phyloP scores from a whole-genome alignment of 306 rosid species.

The Lablab purpureus region DNA sequence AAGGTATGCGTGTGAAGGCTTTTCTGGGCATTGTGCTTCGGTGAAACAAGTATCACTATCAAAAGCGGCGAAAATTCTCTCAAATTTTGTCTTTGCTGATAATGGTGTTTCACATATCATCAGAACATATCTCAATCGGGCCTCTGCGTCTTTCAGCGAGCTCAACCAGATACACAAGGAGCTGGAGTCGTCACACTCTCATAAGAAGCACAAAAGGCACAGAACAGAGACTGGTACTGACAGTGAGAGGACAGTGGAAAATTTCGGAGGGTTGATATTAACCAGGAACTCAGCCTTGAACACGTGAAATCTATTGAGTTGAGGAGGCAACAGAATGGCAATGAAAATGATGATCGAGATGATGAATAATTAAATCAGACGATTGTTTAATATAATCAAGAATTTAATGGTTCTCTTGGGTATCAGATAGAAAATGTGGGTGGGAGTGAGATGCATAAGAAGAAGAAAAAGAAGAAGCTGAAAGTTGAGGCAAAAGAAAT shows the following conservation, averaged over 20 bases:
- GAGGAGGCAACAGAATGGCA: not conserved
- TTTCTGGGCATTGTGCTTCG: too few species aligned
- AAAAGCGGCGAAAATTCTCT: too few species aligned
- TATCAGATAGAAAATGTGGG: constrained; percentile 10
- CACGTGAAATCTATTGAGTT: not conserved
- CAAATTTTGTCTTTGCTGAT: too few species aligned
- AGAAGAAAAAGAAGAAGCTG: too few species aligned
- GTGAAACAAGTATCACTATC: too few species aligned
- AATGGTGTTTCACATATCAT: too few species aligned
- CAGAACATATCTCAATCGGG: too few species aligned
- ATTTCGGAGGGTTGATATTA: constrained; percentile 17
- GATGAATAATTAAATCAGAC: not conserved
- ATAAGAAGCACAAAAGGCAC: constrained; percentile 30
- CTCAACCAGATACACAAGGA: constrained; percentile 43
- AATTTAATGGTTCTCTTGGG: constrained; percentile 35
- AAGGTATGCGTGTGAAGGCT: too few species aligned
- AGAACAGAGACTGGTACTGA: not conserved
- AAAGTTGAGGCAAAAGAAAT: constrained; percentile 28
- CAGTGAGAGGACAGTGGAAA: constrained; percentile 1
- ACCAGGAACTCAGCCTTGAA: not conserved
- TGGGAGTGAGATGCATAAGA: constrained; percentile 42
- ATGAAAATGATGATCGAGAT: not conserved
- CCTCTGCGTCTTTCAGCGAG: not conserved
- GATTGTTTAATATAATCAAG: not conserved
- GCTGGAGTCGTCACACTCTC: constrained; percentile 29